Percentiles rank a stretch among this genome's conserved stretches.
Evolutionary conservation across 2,329 filamentous ascomycete genomes (phyloP).

Genomic region (Acrodontium crateriforme): DNA sequence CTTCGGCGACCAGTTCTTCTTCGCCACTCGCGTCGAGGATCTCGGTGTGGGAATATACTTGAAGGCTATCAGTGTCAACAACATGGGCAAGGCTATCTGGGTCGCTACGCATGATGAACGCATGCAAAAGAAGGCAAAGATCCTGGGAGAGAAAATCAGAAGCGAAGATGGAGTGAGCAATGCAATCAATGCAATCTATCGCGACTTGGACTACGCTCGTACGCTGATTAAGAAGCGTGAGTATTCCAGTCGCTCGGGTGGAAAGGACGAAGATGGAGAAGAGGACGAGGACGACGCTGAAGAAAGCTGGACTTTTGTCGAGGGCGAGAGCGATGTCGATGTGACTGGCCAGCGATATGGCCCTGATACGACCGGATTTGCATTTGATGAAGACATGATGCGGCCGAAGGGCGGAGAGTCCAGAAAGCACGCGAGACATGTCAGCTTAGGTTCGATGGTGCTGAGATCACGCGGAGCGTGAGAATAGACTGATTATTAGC

Average conservation of each 20-base stretch:
- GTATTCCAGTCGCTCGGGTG: conserved; percentile 12
- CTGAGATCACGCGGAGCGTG: too few relatives aligned
- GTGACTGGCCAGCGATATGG: conserved; percentile 1
- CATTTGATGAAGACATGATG: too few relatives aligned
- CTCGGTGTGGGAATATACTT: conserved; percentile 83
- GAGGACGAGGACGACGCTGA: conserved; percentile 13
- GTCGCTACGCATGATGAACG: conserved; percentile 78
- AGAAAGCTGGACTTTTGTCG: conserved; percentile 69
- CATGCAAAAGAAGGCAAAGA: conserved; percentile 76
- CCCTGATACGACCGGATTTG: too few relatives aligned
- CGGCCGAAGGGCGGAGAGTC: too few relatives aligned
- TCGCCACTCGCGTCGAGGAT: conserved; percentile 78
- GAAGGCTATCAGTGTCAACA: conserved; percentile 75
- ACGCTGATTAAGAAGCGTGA: conserved; percentile 55
- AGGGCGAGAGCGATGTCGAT: conserved; percentile 40
- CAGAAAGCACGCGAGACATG: too few relatives aligned
- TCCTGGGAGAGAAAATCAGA: conserved; percentile 76
- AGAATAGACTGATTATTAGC: too few relatives aligned
- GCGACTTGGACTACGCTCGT: conserved; percentile 85
- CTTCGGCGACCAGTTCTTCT: conserved; percentile 97
- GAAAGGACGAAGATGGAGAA: conserved; percentile 13
- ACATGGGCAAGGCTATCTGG: conserved; percentile 79
- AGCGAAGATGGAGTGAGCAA: conserved; percentile 82
- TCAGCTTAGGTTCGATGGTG: too few relatives aligned
- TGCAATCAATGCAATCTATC: conserved; percentile 85